These are phyloP conservation scores for Ascoidea asiatica DNA, from an alignment of 805 yeast genomes.

Conservation along the genomic window DNA sequence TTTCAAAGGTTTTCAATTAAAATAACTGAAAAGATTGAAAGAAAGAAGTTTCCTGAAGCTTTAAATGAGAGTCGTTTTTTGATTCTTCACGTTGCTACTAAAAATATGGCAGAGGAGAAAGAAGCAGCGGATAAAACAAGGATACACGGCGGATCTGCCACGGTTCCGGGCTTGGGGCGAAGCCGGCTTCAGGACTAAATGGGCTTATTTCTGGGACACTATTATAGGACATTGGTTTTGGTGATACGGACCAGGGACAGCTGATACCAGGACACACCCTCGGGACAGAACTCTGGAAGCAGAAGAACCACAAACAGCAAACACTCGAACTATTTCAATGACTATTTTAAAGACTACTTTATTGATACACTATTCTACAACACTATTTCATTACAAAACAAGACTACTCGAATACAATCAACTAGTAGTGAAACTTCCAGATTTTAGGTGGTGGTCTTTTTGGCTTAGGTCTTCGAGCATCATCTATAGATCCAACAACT, in stretches of 20 bases:
- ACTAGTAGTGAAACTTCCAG: not conserved
- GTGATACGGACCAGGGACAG: not conserved
- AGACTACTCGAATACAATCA: not conserved
- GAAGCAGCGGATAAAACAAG: conserved; percentile 96
- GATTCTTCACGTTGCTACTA: conserved; percentile 68
- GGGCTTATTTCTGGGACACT: not conserved
- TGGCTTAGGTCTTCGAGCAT: not conserved
- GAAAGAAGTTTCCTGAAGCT: conserved; percentile 73
- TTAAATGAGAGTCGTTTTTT: conserved; percentile 59
- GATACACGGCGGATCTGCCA: conserved; percentile 54
- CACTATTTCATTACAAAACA: not conserved
- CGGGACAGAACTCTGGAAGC: not conserved
- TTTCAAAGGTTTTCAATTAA: conserved; percentile 89
- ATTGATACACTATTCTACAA: too few species aligned
- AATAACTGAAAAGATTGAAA: conserved; percentile 90
- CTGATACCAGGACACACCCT: not conserved
- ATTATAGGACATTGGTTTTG: not conserved
- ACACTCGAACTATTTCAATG: too few species aligned
- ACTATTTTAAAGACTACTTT: too few species aligned
- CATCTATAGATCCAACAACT: not conserved
- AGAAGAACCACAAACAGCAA: not conserved
- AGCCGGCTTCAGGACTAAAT: not conserved
- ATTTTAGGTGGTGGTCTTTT: not conserved
- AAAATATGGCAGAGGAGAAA: conserved; percentile 81
- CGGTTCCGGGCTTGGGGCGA: not conserved